Percentiles rank a stretch among this genome's conserved stretches.
phyloP scores from a whole-genome alignment of 2,329 filamentous ascomycete genomes.

The Trichoderma cornu-damae region DNA sequence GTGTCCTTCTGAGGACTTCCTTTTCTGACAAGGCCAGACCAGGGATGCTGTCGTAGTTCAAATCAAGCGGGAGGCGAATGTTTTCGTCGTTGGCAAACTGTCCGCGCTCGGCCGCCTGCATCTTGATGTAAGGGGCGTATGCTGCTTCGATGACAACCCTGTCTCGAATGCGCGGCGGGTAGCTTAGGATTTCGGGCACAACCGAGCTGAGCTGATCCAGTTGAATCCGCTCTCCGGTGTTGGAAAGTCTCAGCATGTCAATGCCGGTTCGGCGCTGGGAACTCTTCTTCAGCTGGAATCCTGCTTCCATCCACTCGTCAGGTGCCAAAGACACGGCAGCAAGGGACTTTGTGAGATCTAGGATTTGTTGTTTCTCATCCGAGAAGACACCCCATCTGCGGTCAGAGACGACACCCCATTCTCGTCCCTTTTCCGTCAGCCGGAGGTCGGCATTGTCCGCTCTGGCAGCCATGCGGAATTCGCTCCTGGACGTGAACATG shows the following conservation, averaged over 20 bases:
- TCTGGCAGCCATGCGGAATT: slow-evolving; percentile 88
- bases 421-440: slow-evolving; percentile 71
- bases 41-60: slow-evolving; percentile 69
- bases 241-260: slow-evolving; percentile 69
- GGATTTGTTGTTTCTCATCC: slow-evolving; percentile 62
- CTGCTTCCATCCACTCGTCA: slow-evolving; percentile 61
- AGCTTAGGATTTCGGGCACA: slow-evolving; percentile 54
- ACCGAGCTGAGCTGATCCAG: slow-evolving; percentile 52
- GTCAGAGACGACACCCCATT: slow-evolving; percentile 74
- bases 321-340: slow-evolving; percentile 53
- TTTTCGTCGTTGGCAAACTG: slow-evolving; percentile 72
- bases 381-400: slow-evolving; percentile 67
- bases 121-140: slow-evolving; percentile 80
- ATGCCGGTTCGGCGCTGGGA: slow-evolving; percentile 64
- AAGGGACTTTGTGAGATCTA: slow-evolving; percentile 59
- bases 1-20: slow-evolving; percentile 60
- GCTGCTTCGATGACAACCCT: slow-evolving; percentile 75
- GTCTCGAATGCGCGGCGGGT: slow-evolving; percentile 53
- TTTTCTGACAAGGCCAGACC: slow-evolving; percentile 79
- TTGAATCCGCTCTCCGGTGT: slow-evolving; percentile 39
- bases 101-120: slow-evolving; percentile 62
- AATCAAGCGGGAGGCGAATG: slow-evolving; percentile 62
- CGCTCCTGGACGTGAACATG: slow-evolving; percentile 95
- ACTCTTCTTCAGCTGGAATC: slow-evolving; percentile 65
- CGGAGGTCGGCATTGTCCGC: slow-evolving; percentile 91